Evolutionary conservation across 2,329 filamentous ascomycete genomes (phyloP), one percentile per base, ranked within the genome.

Genomic region (Fusarium domesticum): DNA sequence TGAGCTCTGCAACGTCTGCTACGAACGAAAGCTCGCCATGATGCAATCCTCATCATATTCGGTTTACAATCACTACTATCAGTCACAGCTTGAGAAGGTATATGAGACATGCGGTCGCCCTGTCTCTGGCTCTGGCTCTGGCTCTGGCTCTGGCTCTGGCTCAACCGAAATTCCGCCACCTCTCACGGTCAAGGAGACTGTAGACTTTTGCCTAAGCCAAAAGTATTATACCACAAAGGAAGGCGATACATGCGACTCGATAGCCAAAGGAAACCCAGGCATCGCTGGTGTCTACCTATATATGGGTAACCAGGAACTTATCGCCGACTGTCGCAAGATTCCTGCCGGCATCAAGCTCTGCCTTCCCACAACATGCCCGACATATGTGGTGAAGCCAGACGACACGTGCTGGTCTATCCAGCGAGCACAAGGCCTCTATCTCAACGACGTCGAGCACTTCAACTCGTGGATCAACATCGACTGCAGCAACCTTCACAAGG

Each of bases 1-100:
- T 5, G 56, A 64, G 37, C 38, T 63, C 10, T 64, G 61, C 37
- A 51, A 42, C 5, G 32, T 35, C 33, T 63, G 60, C 45, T 56
- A 56, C 39, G 23, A 33, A 2, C 35, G 41, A 3, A 47, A 42
- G n/a, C 45, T 58, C 3, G 28, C 39, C 11, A 49, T 62, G 43
- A 62, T 61, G 58, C 57, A 63, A 39, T 33, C 43, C 6, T 50
- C 39, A 10, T 18, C 37, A 6, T 61, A 63, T 43, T 53, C 54
- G 0, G 11, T 49, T 35, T 60, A 62, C 35, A 41, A 58, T 15
- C 18, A 45, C 12, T 39, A 36, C 35, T 50, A 48, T 35, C 25
- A 49, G 30, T 4, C n/a, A 6, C 10, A 43, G 11, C 45, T 53
- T 1, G 48, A 50, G 38, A 6, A n/a, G 5, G 37, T 45, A 2